These are phyloP conservation scores for Pseudogymnoascus sp. DNA, from an alignment of 2,329 filamentous ascomycete species.

Conservation along the genomic window DNA sequence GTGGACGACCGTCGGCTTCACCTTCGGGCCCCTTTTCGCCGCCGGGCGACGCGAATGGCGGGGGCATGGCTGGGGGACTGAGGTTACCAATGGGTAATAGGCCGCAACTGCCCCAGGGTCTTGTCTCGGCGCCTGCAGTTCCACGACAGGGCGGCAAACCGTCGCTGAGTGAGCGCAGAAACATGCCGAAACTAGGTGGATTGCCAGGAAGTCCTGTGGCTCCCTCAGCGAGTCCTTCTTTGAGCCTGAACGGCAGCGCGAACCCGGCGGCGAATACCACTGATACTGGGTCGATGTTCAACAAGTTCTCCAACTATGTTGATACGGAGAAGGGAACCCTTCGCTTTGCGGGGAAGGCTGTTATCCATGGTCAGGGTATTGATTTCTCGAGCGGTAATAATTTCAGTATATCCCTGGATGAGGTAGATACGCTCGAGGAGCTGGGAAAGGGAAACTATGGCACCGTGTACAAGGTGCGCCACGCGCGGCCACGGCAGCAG, in stretches of 20 bases:
- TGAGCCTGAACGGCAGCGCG: constrained; percentile 14
- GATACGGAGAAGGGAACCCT: constrained; percentile 86
- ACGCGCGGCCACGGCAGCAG: constrained; percentile 56
- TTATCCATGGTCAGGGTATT: constrained; percentile 80
- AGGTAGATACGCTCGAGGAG: constrained; percentile 88
- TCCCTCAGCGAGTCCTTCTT: constrained; percentile 11
- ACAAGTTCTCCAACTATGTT: constrained; percentile 71
- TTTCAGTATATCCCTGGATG: constrained; percentile 91
- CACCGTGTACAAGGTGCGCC: constrained; percentile 92
- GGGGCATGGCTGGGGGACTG: constrained; percentile 37
- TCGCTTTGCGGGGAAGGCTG: constrained; percentile 86
- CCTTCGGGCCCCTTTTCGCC: constrained; percentile 13
- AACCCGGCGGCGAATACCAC: constrained; percentile 16
- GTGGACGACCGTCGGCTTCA: constrained; percentile 21
- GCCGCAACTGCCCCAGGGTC: constrained; percentile 33
- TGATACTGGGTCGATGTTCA: constrained; percentile 41
- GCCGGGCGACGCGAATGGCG: constrained; percentile 21
- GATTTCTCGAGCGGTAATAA: constrained; percentile 84
- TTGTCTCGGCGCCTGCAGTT: constrained; percentile 43
- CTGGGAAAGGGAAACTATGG: constrained; percentile 97
- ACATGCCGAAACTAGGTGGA: constrained; percentile 48
- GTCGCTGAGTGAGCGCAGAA: constrained; percentile 60
- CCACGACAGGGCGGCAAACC: constrained; percentile 35
- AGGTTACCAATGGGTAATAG: constrained; percentile 37
- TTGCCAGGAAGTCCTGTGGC: constrained; percentile 21